Conservation (phyloP, 768 basidiomycete genomes). For the Auriculariales sp. region DNA sequence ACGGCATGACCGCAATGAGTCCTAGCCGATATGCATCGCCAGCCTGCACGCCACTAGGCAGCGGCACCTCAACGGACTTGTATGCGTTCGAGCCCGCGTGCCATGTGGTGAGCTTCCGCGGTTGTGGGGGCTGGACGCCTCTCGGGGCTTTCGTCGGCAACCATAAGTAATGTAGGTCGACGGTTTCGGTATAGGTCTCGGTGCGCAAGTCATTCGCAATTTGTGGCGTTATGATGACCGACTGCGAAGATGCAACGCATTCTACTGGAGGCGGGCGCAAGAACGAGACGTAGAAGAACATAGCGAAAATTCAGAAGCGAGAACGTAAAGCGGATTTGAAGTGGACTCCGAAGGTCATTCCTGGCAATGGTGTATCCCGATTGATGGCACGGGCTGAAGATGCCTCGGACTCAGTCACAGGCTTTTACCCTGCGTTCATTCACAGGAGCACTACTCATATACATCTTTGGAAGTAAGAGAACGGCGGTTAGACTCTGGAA, state of each 20-base stretch:
- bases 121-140: slow-evolving; percentile 7
- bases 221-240: slow-evolving; percentile 61
- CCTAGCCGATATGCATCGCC: slow-evolving; percentile 53
- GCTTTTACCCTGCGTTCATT: too few relatives aligned
- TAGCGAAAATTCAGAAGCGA: slow-evolving; percentile 14
- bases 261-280: slow-evolving; percentile 68
- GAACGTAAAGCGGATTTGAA: neutral
- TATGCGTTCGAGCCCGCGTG: slow-evolving; percentile 54
- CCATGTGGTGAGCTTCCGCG: slow-evolving; percentile 66
- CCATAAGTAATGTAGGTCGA: slow-evolving; percentile 68
- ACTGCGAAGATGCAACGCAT: slow-evolving; percentile 21
- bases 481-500: too few relatives aligned
- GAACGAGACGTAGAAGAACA: slow-evolving; percentile 87
- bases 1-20: too few relatives aligned
- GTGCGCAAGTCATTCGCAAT: slow-evolving; percentile 85
- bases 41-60: slow-evolving; percentile 35
- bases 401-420: too few relatives aligned
- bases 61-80: slow-evolving; percentile 54
- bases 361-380: too few relatives aligned
- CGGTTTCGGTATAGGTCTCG: slow-evolving; percentile 37
- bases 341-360: too few relatives aligned
- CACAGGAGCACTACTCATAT: too few relatives aligned
- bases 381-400: too few relatives aligned
- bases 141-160: slow-evolving; percentile 10
- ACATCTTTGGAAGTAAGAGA: too few relatives aligned